Conservation (phyloP, 208 protist species). For the Acanthamoeba royreba region DNA sequence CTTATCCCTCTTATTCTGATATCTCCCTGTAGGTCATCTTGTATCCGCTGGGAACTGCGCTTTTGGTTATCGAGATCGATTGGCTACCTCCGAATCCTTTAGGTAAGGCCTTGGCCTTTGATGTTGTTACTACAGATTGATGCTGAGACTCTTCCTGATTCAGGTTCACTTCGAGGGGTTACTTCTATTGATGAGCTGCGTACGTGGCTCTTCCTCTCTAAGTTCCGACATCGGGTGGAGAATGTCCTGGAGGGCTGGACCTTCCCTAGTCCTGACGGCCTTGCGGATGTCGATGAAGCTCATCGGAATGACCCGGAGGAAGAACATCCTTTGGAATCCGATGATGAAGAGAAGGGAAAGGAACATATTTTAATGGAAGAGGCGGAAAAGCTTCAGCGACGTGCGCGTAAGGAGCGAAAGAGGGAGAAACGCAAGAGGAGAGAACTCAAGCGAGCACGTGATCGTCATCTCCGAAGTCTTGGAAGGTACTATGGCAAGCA, state of each 20-base stretch:
- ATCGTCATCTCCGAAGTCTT: not conserved
- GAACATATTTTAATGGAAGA: not conserved
- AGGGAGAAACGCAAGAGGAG: not conserved
- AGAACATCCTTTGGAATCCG: not conserved
- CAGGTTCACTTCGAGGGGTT: not conserved
- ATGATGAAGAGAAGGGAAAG: not conserved
- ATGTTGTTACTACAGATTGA: not conserved
- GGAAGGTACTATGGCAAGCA: not conserved
- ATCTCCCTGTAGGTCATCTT: not conserved
- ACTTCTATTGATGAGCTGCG: constrained; percentile 29
- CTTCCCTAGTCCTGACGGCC: not conserved
- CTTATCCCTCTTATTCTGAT: not conserved
- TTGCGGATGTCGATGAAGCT: not conserved
- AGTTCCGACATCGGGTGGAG: constrained; percentile 12
- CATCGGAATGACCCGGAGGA: not conserved
- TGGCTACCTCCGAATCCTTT: not conserved
- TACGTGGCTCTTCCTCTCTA: constrained; percentile 41
- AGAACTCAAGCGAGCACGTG: not conserved
- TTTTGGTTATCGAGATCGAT: not conserved
- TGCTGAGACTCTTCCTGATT: not conserved
- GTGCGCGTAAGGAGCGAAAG: not conserved
- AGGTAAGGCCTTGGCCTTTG: not conserved
- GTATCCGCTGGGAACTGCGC: not conserved
- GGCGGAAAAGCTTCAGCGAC: not conserved
- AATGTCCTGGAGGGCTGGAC: constrained; percentile 43